Conservation (phyloP, 2,329 filamentous ascomycete species). For the Rutstroemia sp. region DNA sequence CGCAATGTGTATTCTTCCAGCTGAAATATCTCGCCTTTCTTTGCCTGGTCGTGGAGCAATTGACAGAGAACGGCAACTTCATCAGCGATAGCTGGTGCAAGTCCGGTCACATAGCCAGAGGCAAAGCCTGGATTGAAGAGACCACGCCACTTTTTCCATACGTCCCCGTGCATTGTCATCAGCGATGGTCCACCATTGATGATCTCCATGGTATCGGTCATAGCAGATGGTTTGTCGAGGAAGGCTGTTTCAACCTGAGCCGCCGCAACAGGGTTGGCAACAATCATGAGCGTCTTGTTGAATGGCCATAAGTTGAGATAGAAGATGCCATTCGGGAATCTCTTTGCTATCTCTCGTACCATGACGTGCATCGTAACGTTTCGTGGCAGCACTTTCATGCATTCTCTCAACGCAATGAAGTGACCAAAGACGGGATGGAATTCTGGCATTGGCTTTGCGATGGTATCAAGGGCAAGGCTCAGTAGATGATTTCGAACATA, state of each 20-base stretch:
- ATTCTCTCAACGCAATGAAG: background rate
- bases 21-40: background rate
- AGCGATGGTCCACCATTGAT: background rate
- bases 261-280: background rate
- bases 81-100: background rate
- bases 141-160: background rate
- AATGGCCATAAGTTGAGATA: background rate
- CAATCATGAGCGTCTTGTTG: background rate
- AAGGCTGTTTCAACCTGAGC: background rate
- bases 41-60: background rate
- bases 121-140: background rate
- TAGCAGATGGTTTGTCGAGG: background rate
- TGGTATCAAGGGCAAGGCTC: background rate
- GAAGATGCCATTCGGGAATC: background rate
- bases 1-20: background rate
- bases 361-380: background rate
- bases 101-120: background rate
- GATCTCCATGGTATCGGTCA: background rate
- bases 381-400: background rate
- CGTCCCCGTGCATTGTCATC: background rate
- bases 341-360: background rate
- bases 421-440: background rate
- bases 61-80: background rate
- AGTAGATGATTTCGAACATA: background rate
- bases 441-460: background rate